A percentile compares a stretch with the other conserved stretches of the same genome.
These are phyloP conservation scores for Cucumis hystrix DNA, from an alignment of 306 rosid species.

Conservation along the genomic window DNA sequence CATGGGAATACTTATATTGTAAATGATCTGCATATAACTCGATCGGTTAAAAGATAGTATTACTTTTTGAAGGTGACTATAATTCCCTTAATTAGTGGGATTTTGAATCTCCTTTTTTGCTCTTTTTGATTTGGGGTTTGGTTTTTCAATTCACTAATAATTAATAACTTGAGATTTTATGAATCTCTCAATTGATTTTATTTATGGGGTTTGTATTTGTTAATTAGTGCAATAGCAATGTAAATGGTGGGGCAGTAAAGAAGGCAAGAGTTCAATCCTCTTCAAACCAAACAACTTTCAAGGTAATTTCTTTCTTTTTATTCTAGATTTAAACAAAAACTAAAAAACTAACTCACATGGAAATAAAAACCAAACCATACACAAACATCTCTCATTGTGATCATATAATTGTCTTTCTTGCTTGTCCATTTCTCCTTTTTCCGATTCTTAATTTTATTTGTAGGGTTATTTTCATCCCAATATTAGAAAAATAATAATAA, in stretches of 20 bases:
- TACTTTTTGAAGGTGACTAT: neutral
- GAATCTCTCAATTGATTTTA: neutral
- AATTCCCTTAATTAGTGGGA: neutral
- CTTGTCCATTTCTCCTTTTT: slow-evolving; percentile 33
- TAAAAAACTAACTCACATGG: slow-evolving; percentile 5
- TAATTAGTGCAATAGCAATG: slow-evolving; percentile 61
- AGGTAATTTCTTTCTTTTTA: slow-evolving; percentile 29
- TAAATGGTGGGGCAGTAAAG: slow-evolving; percentile 69
- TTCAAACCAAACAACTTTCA: slow-evolving; percentile 68
- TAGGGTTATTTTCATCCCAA: neutral
- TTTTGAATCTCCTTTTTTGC: neutral
- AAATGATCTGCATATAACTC: neutral
- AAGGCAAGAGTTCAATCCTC: slow-evolving; percentile 92
- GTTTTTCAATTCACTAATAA: neutral
- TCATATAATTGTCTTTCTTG: slow-evolving; percentile 60
- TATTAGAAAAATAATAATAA: neutral
- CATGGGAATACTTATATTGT: neutral
- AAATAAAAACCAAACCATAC: slow-evolving; percentile 11
- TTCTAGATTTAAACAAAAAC: neutral
- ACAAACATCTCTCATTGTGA: slow-evolving; percentile 19
- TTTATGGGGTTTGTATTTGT: neutral
- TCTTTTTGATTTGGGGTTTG: neutral
- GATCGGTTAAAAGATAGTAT: neutral
- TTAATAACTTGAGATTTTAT: neutral
- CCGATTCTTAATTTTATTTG: neutral